Evolutionary conservation across 1,284 basidiomycete species (phyloP).

Genomic region (Thelephora terrestris): DNA sequence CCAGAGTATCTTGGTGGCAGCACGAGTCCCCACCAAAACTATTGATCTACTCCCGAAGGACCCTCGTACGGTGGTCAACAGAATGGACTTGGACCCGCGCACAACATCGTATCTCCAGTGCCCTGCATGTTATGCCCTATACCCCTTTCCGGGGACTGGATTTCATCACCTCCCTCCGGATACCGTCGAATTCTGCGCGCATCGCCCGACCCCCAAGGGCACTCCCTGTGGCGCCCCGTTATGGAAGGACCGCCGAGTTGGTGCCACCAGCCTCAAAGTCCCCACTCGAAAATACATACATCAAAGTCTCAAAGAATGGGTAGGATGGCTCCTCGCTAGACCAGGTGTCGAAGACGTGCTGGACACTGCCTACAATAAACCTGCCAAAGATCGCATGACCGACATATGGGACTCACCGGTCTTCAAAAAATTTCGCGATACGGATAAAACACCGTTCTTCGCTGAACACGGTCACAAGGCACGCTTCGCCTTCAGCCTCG

Average conservation of each 20-base stretch:
- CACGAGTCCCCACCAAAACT: too few species aligned
- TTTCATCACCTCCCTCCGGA: neutral
- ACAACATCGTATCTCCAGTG: neutral
- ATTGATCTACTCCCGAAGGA: neutral
- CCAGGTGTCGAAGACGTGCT: conserved; percentile 20
- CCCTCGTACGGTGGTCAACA: neutral
- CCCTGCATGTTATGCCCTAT: neutral
- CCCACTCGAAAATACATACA: neutral
- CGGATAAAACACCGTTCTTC: conserved; percentile 10
- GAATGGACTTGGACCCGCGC: neutral
- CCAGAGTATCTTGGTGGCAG: too few species aligned
- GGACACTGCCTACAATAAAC: conserved; percentile 11
- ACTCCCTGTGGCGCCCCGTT: neutral
- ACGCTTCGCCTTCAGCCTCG: conserved; percentile 4
- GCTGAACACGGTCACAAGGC: conserved; percentile 3
- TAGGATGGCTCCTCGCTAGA: conserved; percentile 17
- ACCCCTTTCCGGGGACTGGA: neutral
- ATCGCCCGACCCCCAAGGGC: neutral
- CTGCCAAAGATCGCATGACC: conserved; percentile 1
- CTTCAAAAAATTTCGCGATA: conserved; percentile 5
- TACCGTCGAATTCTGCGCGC: neutral
- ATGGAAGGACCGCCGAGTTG: neutral
- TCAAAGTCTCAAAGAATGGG: conserved; percentile 23
- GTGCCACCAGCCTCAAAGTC: neutral
- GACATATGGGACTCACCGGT: conserved; percentile 14